Evolutionary conservation across 2,329 filamentous ascomycete species (phyloP).

Genomic region (Chrysoporthe austroafricana): DNA sequence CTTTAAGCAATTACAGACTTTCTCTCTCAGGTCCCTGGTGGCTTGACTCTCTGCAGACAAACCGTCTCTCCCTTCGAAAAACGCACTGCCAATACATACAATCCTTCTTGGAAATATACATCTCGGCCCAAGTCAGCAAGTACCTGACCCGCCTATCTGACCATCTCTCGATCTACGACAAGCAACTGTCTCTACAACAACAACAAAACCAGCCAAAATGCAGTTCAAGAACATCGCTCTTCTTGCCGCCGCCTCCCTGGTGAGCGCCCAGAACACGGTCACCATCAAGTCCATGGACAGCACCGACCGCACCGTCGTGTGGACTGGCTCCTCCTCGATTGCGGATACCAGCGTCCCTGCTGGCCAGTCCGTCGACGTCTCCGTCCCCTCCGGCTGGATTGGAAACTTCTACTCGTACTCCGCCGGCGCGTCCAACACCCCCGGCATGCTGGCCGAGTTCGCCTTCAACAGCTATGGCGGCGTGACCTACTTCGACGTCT

Average conservation of each 20-base stretch:
- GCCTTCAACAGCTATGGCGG: conserved; percentile 42
- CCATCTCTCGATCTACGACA: conserved; percentile 3
- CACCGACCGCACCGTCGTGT: conserved; percentile 52
- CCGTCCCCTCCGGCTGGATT: conserved; percentile 35
- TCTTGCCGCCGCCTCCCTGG: conserved; percentile 45
- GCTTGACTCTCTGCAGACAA: conserved; percentile 26
- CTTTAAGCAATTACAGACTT: conserved; percentile 20
- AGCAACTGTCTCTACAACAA: conserved; percentile 1
- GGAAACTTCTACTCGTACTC: conserved; percentile 43
- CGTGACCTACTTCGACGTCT: conserved; percentile 49
- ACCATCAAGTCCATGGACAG: conserved; percentile 64
- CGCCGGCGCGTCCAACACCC: conserved; percentile 36
- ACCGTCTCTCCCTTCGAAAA: conserved; percentile 17
- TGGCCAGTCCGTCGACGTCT: conserved; percentile 41
- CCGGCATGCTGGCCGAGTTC: conserved; percentile 45
- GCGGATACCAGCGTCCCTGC: conserved; percentile 45
- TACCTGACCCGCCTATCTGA: conserved; percentile 3
- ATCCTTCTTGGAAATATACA: conserved; percentile 10
- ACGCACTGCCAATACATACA: conserved; percentile 18
- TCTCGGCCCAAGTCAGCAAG: conserved; percentile 8
- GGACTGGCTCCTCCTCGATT: conserved; percentile 51
- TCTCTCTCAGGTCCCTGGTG: conserved; percentile 24
- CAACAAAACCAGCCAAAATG: conserved; percentile 50
- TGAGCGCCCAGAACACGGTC: conserved; percentile 52
- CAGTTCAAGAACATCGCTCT: conserved; percentile 54